Evolutionary conservation across 2,329 filamentous ascomycete species (phyloP).

Genomic region (Davidsoniella australis): DNA sequence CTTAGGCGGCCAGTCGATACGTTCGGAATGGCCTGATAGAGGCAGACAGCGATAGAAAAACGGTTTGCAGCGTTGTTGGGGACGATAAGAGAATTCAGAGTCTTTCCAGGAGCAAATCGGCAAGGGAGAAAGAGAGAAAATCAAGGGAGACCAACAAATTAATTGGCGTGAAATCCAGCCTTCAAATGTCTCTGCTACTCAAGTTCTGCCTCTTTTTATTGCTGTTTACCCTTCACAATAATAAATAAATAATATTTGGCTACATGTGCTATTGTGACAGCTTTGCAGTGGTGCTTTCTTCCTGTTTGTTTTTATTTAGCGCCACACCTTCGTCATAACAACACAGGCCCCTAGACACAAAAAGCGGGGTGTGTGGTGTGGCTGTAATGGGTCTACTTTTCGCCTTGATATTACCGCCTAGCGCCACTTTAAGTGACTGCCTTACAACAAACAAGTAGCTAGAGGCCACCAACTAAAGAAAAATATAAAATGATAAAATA

Average conservation of each 20-base stretch:
- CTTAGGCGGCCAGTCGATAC: neutral
- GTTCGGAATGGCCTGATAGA: neutral
- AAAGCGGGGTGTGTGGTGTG: constrained; percentile 4
- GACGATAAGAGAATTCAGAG: neutral
- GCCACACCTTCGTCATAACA: constrained; percentile 10
- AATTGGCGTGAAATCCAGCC: neutral
- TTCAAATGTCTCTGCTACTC: neutral
- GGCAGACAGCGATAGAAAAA: neutral
- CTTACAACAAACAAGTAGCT: no score
- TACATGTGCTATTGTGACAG: neutral
- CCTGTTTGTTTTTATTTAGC: neutral
- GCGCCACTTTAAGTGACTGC: neutral
- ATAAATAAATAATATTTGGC: neutral
- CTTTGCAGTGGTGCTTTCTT: neutral
- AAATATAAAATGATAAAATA: neutral
- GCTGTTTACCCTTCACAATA: no score
- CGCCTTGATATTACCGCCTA: neutral
- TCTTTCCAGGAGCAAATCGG: neutral
- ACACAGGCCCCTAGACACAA: neutral
- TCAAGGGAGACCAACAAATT: neutral
- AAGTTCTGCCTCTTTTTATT: neutral
- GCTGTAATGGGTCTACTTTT: neutral
- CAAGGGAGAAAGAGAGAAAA: neutral
- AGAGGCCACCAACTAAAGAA: no score
- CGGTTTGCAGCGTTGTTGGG: neutral